phyloP scores from a whole-genome alignment of 495 filamentous ascomycete genomes.

The Neurospora sp. region DNA sequence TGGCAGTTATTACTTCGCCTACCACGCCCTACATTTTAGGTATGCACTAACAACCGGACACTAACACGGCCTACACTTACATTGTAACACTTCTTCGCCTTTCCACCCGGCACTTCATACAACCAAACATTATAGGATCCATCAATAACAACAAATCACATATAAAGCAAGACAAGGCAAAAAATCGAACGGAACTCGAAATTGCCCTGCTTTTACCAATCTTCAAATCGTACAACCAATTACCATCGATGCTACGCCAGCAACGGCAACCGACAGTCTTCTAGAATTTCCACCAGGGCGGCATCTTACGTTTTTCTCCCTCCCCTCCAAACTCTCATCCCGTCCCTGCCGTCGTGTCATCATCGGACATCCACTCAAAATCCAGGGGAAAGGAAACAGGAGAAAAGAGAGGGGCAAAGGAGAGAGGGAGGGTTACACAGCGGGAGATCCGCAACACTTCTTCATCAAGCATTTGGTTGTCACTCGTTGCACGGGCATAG shows the following conservation, averaged over 20 bases:
- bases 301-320: not conserved
- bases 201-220: not conserved
- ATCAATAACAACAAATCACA: not conserved
- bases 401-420: not conserved
- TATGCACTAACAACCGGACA: not conserved
- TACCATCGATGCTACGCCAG: not conserved
- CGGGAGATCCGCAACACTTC: not conserved
- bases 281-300: not conserved
- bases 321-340: not conserved
- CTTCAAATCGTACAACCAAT: not conserved
- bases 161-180: not conserved
- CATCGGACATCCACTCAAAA: not conserved
- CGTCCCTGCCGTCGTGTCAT: not conserved
- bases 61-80: not conserved
- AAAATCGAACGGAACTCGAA: not conserved
- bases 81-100: not conserved
- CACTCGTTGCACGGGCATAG: not conserved
- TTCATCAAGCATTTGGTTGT: not conserved
- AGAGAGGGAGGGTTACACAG: not conserved
- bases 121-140: not conserved
- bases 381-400: not conserved
- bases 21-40: not conserved
- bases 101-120: not conserved
- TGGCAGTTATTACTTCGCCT: not conserved
- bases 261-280: not conserved